Evolutionary conservation across 768 basidiomycete genomes (phyloP).

Genomic region (Russula abietina): DNA sequence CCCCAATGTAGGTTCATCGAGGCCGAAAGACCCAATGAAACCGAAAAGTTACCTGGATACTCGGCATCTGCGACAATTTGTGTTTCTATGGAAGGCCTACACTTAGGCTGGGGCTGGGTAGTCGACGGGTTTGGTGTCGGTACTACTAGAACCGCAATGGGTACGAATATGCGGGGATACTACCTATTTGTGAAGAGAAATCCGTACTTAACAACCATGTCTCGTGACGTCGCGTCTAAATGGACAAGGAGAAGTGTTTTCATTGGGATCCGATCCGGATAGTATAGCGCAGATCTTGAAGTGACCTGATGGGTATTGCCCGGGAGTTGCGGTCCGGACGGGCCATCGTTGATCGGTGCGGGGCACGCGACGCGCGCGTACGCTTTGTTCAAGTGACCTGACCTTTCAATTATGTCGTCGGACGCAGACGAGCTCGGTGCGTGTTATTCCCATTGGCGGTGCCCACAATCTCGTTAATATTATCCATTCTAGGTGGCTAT

Average conservation of each 20-base stretch:
- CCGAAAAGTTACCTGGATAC: slow-evolving; percentile 48
- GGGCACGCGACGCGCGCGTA: not conserved
- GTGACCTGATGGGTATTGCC: no score
- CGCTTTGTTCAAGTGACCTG: not conserved
- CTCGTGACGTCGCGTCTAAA: slow-evolving; percentile 57
- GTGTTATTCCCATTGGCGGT: slow-evolving; percentile 13
- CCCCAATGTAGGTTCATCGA: slow-evolving; percentile 50
- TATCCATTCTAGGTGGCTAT: slow-evolving; percentile 25
- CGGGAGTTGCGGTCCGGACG: slow-evolving; percentile 3
- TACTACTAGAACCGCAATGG: slow-evolving; percentile 36
- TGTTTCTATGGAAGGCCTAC: slow-evolving; percentile 43
- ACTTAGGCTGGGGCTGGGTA: slow-evolving; percentile 41
- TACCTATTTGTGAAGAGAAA: slow-evolving; percentile 34
- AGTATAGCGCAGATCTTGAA: no score
- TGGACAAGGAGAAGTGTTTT: slow-evolving; percentile 49
- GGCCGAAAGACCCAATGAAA: slow-evolving; percentile 39
- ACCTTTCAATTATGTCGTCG: slow-evolving; percentile 16
- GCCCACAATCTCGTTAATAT: slow-evolving; percentile 6
- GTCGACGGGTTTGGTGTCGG: slow-evolving; percentile 37
- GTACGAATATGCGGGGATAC: slow-evolving; percentile 55
- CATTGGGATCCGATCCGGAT: no score
- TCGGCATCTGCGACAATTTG: slow-evolving; percentile 27
- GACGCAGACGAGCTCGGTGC: slow-evolving; percentile 25
- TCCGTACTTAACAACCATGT: slow-evolving; percentile 40
- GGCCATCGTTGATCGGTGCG: slow-evolving; percentile 8